These are phyloP conservation scores for Stephania japonica DNA, from an alignment of 164 flowering plant species.

Conservation along the genomic window DNA sequence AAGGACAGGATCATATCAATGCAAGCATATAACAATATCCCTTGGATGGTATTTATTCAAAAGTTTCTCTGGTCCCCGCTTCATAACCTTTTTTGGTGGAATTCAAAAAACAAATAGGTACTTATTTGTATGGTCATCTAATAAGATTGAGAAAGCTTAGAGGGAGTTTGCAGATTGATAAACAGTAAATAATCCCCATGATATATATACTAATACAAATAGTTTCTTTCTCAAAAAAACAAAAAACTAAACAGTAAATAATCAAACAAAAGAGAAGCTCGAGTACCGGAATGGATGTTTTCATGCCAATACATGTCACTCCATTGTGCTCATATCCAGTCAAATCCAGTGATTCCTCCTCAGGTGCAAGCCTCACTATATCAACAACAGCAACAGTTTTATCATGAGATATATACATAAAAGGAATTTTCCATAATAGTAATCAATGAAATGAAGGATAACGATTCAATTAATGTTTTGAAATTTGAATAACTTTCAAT, in stretches of 20 bases:
- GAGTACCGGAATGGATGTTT: constrained; percentile 86
- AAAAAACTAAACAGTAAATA: neutral
- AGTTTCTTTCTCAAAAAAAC: no score
- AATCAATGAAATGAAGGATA: neutral
- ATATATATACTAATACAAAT: no score
- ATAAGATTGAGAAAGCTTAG: neutral
- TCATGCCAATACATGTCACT: constrained; percentile 95
- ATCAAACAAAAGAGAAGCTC: neutral
- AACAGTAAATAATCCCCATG: neutral
- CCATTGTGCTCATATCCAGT: constrained; percentile 95
- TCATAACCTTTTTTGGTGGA: neutral
- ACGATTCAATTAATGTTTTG: neutral
- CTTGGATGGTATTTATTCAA: neutral
- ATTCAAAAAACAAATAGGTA: neutral
- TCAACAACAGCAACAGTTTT: constrained; percentile 11
- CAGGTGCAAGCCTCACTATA: constrained; percentile 99
- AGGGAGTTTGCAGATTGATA: neutral
- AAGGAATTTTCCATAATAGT: neutral
- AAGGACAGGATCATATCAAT: neutral
- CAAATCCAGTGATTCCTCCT: constrained; percentile 61
- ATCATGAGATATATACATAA: no score
- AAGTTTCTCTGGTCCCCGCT: neutral
- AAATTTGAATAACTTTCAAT: neutral
- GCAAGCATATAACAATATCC: neutral
- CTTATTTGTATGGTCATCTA: neutral